Evolutionary conservation across 177 flowering plant species (phyloP), one percentile per base, ranked within the genome.

Genomic region (Vitis hybrid): DNA sequence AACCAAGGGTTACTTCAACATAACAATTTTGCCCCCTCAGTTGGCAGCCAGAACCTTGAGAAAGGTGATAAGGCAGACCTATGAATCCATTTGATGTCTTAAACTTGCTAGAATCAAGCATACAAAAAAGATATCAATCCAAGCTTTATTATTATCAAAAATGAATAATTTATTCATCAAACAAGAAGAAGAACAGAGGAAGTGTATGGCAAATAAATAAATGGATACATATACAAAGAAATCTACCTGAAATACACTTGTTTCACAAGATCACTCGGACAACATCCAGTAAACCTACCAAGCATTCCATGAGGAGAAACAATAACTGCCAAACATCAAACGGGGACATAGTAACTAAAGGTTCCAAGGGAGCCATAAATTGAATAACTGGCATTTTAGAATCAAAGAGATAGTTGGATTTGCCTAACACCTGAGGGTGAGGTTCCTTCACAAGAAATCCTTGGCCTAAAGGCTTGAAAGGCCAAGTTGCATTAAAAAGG

Each of bases 301-400:
- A 91, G 87, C 88, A 93, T 89, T 73, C 99, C 99, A 86, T 91
- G 91, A 67, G 99, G 98, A 73, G 97, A 83, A 80, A 90, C 90
- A 69, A 95, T 78, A 78, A 91, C 99, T 95, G 91, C 71, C 64
- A 74, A 18, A 11, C 12, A 51, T 61, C 16, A 13, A 18, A 62
- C 59, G 65, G 58, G 51, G 62, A 69, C 14, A 12, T 39, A 70
- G 56, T 51, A 51, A 39, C 16, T 21, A 50, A 22, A 33, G 26
- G 53, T 16, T 29, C 57, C 62, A 39, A 39, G 45, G 45, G 45
- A 39, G 45, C 8, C 45, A 39, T 5, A 39, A 39, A 5, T 39
- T 61, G 19, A 19, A 39, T 45, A 14, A 11, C 22, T 33, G 60
- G 60, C 15, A 64, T 3, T 62, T 18, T 51, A 33, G 22, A 50